Evolutionary conservation across 1,284 basidiomycete species (phyloP), one percentile per base, ranked within the genome.

Genomic region (Puccinia hordei): DNA sequence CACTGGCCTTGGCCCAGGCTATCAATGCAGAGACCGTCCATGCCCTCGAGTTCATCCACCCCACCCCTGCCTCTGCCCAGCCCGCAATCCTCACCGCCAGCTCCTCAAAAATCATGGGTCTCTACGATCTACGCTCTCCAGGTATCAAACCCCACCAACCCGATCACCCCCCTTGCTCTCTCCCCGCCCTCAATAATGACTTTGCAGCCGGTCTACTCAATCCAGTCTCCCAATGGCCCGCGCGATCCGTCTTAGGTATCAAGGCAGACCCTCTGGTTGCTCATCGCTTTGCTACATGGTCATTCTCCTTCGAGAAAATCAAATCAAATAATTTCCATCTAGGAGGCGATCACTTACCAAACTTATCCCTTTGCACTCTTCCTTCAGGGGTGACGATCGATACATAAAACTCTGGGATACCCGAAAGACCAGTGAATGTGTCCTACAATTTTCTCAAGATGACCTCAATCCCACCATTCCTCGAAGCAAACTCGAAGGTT

Each of bases 221-320:
- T 59, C 76, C 63, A 22, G 65, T 69, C 46, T 65, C 61, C 27
- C 76, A 78, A 41, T 78, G 76, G 76, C 38, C 49, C 17, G 41
- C 30, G 30, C 63, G 76, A 19, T 71, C 76, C 13, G 51, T 71
- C 63, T 8, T 68, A 12, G 76, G 76, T 33, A 51, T 78, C 55
- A 78, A 78, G 49, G 41, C 76, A 41, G 76, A 78, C 69, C 76
- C 76, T 44, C 57, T 78, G 24, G 76, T 57, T 57, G 35, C 66
- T 44, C 49, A 78, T 78, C 63, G 76, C 19, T 78, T 78, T 71
- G 76, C 76, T 30, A 57, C 76, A 55, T 78, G 76, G 76, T 78
- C 49, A 35, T 53, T 61, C 59, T 24, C 46, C 57, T 46, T 63
- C 35, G 30, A 49, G 15, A 33, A n/a, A n/a, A 24, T 41, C 55